Percentiles rank a stretch among this genome's conserved stretches.
Conservation (phyloP, 1,284 basidiomycete species). For the Melampsora larici-populina region DNA sequence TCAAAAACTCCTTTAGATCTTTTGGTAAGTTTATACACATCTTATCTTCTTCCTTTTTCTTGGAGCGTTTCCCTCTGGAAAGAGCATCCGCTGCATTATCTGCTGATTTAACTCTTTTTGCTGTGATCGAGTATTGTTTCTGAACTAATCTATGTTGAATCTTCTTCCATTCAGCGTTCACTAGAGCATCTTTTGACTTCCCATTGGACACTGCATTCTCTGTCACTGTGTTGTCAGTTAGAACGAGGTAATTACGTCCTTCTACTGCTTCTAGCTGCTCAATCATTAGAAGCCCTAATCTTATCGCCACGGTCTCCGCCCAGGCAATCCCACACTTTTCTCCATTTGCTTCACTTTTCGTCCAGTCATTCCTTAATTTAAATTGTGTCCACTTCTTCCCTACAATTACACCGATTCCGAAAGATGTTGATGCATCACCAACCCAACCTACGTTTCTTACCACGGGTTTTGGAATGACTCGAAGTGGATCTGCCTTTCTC, state of each 20-base stretch:
- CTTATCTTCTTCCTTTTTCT: too few relatives aligned
- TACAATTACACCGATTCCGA: background rate
- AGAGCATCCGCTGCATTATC: too few relatives aligned
- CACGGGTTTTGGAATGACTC: background rate
- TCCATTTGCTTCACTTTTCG: too few relatives aligned
- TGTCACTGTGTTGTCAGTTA: too few relatives aligned
- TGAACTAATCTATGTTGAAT: background rate
- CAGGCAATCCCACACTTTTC: background rate
- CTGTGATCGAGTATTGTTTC: background rate
- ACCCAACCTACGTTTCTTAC: background rate
- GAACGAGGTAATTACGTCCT: too few relatives aligned
- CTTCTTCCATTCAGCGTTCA: constrained; percentile 19
- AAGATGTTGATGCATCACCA: constrained; percentile 11
- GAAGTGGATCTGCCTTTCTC: background rate
- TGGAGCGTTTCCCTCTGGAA: too few relatives aligned
- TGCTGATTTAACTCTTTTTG: constrained; percentile 13
- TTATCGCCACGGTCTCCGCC: too few relatives aligned
- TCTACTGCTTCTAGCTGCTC: too few relatives aligned
- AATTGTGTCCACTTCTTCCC: constrained; percentile 7
- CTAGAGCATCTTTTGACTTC: background rate
- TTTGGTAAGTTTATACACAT: too few relatives aligned
- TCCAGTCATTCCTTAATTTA: background rate
- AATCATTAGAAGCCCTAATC: too few relatives aligned
- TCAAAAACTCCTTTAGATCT: too few relatives aligned
- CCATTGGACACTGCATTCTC: background rate